Conservation (phyloP, 192 early-diverging fungal genomes). For the Umbelopsis sp. region DNA sequence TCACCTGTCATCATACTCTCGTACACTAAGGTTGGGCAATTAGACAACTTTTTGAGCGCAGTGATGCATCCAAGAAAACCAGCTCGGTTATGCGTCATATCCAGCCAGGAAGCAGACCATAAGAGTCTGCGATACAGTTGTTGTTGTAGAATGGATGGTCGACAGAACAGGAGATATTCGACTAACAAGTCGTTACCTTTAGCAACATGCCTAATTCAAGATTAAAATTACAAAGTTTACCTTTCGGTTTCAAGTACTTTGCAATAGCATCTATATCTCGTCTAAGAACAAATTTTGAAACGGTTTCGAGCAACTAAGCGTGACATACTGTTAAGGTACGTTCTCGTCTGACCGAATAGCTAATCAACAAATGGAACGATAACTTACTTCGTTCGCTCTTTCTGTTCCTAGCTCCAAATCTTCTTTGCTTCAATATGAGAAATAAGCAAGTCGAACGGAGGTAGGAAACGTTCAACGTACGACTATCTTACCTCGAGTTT, state of each 20-base stretch:
- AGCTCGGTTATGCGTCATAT: conserved; percentile 37
- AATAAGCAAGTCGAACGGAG: neutral
- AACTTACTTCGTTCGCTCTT: conserved; percentile 33
- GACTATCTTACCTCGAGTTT: conserved; percentile 27
- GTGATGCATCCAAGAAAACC: conserved; percentile 52
- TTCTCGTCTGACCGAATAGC: too few relatives aligned
- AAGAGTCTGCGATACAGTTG: conserved; percentile 33
- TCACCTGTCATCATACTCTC: conserved; percentile 32
- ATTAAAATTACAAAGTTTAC: conserved; percentile 9
- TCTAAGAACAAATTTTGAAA: conserved; percentile 60
- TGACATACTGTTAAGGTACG: neutral
- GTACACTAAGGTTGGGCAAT: conserved; percentile 32
- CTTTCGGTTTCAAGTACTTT: conserved; percentile 61
- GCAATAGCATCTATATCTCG: conserved; percentile 57
- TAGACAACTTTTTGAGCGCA: conserved; percentile 47
- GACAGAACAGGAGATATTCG: conserved; percentile 59
- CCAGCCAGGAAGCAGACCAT: conserved; percentile 29
- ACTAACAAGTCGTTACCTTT: conserved; percentile 16
- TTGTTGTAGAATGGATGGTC: conserved; percentile 47
- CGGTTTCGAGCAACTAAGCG: conserved; percentile 43
- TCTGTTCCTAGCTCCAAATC: conserved; percentile 30
- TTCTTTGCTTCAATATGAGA: neutral
- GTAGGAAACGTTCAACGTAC: neutral
- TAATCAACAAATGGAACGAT: too few relatives aligned
- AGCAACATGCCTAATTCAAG: neutral